These are phyloP conservation scores for Pyrenophora graminea DNA, from an alignment of 2,329 filamentous ascomycete genomes.

Conservation along the genomic window DNA sequence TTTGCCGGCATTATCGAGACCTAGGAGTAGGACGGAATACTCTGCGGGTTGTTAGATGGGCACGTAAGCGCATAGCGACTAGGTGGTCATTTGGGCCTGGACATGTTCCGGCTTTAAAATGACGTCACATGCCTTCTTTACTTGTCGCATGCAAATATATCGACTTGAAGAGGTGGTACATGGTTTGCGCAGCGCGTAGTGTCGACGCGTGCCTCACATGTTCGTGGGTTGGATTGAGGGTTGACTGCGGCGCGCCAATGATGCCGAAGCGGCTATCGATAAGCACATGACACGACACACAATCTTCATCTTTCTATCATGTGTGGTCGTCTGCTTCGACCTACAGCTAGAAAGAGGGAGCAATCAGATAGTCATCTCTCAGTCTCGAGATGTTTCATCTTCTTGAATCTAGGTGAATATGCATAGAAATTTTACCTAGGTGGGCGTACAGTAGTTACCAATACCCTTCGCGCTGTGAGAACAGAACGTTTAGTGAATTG, in stretches of 20 bases:
- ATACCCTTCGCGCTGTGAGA: no score
- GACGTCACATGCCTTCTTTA: constrained; percentile 74
- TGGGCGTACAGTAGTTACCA: no score
- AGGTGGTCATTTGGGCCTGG: not conserved
- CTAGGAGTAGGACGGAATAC: constrained; percentile 95
- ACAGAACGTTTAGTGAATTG: no score
- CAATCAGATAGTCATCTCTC: no score
- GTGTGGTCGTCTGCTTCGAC: no score
- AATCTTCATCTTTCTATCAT: no score
- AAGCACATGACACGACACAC: not conserved
- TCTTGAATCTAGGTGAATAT: no score
- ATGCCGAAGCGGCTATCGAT: constrained; percentile 18
- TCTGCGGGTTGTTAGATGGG: constrained; percentile 58
- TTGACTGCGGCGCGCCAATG: constrained; percentile 7
- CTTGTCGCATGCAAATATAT: constrained; percentile 94
- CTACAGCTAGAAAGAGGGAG: no score
- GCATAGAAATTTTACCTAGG: no score
- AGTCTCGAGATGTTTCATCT: no score
- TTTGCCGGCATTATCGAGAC: constrained; percentile 97
- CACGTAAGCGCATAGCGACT: not conserved
- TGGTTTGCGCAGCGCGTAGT: constrained; percentile 47
- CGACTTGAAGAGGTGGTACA: constrained; percentile 96
- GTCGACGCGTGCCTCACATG: constrained; percentile 25
- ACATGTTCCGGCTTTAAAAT: not conserved
- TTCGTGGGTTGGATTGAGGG: constrained; percentile 8